Conservation (phyloP, 192 early-diverging fungal species). For the Backusella morwellensis region DNA sequence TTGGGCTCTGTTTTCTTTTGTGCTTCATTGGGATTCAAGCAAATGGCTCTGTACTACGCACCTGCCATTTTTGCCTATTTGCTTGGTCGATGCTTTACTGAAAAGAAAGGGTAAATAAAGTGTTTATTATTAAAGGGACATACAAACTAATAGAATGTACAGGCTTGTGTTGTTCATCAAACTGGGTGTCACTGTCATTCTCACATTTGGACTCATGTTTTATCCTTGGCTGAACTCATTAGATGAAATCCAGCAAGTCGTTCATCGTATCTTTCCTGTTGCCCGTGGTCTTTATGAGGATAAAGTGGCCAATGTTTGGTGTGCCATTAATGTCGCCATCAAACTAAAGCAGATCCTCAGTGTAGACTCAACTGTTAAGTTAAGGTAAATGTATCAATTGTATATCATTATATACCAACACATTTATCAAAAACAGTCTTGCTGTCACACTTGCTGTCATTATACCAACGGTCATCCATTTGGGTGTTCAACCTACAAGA, state of each 20-base stretch:
- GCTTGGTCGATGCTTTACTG: constrained; percentile 67
- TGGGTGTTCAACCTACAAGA: constrained; percentile 58
- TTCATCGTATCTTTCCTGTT: constrained; percentile 88
- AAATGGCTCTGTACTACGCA: constrained; percentile 96
- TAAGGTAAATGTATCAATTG: constrained; percentile 53
- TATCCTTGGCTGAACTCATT: constrained; percentile 64
- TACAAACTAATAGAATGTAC: background rate
- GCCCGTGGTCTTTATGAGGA: constrained; percentile 95
- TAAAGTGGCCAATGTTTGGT: constrained; percentile 99
- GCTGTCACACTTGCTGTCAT: constrained; percentile 64
- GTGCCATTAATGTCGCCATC: constrained; percentile 80
- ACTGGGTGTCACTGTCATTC: constrained; percentile 71
- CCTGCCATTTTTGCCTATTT: constrained; percentile 90
- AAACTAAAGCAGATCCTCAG: constrained; percentile 75
- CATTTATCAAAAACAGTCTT: constrained; percentile 46
- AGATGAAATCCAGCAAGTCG: constrained; percentile 69
- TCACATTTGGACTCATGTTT: constrained; percentile 67
- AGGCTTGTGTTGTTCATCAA: constrained; percentile 60
- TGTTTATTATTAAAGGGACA: background rate
- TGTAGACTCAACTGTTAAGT: constrained; percentile 54
- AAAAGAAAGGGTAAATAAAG: constrained; percentile 29
- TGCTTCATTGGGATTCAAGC: constrained; percentile 87
- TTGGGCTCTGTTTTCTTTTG: constrained; percentile 81
- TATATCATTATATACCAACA: background rate
- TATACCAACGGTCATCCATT: constrained; percentile 67